Evolutionary conservation across 2,329 filamentous ascomycete species (phyloP).

Genomic region (Colletotrichum sp.): DNA sequence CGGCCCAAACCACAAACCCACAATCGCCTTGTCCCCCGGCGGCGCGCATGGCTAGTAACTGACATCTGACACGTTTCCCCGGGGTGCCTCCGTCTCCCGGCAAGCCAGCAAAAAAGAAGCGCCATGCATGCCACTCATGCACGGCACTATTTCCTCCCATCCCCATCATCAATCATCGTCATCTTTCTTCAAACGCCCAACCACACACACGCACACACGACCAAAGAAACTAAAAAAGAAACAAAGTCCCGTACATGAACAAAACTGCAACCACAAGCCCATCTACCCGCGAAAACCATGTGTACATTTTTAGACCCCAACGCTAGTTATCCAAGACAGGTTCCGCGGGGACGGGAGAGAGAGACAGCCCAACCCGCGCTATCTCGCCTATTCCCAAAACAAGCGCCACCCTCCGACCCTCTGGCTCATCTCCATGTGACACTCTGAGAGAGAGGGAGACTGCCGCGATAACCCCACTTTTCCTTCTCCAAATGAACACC

Average conservation of each 20-base stretch:
- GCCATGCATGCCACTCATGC: not conserved
- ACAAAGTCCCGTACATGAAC: not conserved
- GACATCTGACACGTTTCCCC: not conserved
- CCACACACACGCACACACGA: not conserved
- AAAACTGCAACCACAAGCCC: not conserved
- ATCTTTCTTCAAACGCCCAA: not conserved
- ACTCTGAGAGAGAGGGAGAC: not conserved
- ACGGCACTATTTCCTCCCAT: not conserved
- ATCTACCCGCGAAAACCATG: not conserved
- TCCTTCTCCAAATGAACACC: not conserved
- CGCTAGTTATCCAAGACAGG: not conserved
- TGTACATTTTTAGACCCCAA: constrained; percentile 20
- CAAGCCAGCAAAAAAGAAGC: not conserved
- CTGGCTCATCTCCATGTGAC: not conserved
- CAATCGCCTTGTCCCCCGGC: not conserved
- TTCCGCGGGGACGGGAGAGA: not conserved
- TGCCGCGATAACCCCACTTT: not conserved
- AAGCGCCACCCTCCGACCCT: not conserved
- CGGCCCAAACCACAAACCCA: not conserved
- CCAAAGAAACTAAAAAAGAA: not conserved
- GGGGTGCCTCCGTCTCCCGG: not conserved
- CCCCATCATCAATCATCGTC: not conserved
- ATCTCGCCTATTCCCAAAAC: not conserved
- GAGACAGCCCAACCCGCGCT: not conserved
- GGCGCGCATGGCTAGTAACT: not conserved